A percentile compares a stretch with the other conserved stretches of the same genome.
phyloP scores from a whole-genome alignment of 805 yeast genomes.

The Metschnikowia similis region DNA sequence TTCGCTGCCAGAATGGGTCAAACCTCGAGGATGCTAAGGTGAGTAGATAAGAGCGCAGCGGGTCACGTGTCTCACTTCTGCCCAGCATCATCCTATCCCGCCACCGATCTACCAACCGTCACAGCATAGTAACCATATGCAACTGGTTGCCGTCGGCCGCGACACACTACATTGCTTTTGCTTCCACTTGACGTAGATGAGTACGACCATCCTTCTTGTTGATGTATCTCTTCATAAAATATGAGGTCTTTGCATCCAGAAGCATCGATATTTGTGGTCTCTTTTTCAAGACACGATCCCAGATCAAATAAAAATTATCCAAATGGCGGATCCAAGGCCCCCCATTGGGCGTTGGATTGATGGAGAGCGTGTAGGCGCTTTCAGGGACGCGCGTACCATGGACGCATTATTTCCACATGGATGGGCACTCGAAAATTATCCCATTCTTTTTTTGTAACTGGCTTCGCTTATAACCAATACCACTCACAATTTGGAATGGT shows the following conservation, averaged over 20 bases:
- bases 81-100: background rate
- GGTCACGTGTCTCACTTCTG: background rate
- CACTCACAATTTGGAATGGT: constrained; percentile 1
- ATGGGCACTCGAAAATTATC: constrained; percentile 3
- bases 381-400: constrained; percentile 3
- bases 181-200: background rate
- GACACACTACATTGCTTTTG: background rate
- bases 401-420: constrained; percentile 2
- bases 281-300: background rate
- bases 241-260: background rate
- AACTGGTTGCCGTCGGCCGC: background rate
- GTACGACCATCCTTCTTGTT: background rate
- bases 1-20: background rate
- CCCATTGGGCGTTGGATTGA: background rate
- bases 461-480: constrained; percentile 4
- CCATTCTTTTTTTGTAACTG: background rate
- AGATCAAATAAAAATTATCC: too few species aligned
- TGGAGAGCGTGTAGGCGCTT: background rate
- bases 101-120: background rate
- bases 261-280: background rate
- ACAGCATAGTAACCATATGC: background rate
- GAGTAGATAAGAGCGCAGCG: background rate
- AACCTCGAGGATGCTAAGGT: background rate
- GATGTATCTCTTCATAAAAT: background rate
- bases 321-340: background rate